A percentile compares a stretch with the other conserved stretches of the same genome.
Evolutionary conservation across 148 eudicot genomes (phyloP).

Genomic region (Rhododendron vialii): DNA sequence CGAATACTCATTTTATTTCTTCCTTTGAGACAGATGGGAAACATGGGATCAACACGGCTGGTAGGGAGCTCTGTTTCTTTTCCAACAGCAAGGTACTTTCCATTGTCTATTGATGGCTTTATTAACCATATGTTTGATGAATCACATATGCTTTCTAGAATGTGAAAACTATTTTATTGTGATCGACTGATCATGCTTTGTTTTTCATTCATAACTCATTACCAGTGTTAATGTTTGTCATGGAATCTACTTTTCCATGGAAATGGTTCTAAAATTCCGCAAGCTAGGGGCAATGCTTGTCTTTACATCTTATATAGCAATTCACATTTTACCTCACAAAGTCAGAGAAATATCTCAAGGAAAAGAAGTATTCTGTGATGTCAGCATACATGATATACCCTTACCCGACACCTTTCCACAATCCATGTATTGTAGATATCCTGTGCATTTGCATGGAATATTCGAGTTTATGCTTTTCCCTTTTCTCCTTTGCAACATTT

Average conservation of each 20-base stretch:
- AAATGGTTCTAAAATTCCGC: background rate
- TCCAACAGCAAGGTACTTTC: slow-evolving; percentile 30
- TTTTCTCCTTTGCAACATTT: slow-evolving; percentile 37
- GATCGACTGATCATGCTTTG: background rate
- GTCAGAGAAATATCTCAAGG: background rate
- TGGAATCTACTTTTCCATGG: background rate
- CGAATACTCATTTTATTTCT: slow-evolving; percentile 7
- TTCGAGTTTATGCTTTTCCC: background rate
- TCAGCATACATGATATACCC: background rate
- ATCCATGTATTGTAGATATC: background rate
- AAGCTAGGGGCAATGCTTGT: background rate
- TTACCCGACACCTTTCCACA: background rate
- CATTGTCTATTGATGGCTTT: background rate
- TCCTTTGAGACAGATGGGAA: slow-evolving; percentile 46
- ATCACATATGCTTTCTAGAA: background rate
- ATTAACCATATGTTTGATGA: background rate
- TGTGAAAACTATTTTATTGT: background rate
- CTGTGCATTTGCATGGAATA: background rate
- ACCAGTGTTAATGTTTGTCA: background rate
- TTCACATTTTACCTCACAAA: background rate
- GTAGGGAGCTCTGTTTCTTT: slow-evolving; percentile 49
- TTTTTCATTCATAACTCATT: background rate
- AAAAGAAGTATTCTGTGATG: background rate
- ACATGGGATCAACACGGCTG: slow-evolving; percentile 37
- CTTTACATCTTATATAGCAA: slow-evolving; percentile 32